Conservation (phyloP, 2,329 filamentous ascomycete species). For the Talaromyces funiculosus region DNA sequence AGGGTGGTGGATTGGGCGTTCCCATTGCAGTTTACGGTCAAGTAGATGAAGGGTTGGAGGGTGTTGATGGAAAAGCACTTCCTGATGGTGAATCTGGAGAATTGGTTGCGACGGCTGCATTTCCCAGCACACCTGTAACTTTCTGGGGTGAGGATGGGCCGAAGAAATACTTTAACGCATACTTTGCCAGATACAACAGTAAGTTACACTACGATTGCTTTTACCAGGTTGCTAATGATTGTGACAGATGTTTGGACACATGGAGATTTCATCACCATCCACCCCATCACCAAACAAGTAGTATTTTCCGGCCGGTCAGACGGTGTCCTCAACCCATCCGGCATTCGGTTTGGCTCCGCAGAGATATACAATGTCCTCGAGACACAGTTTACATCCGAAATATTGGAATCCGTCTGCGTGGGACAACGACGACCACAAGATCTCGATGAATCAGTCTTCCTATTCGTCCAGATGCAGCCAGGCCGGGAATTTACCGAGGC, state of each 20-base stretch:
- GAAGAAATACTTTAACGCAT: conserved; percentile 48
- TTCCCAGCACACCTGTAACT: conserved; percentile 68
- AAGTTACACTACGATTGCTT: not conserved
- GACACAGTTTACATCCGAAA: conserved; percentile 52
- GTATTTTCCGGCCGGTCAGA: conserved; percentile 46
- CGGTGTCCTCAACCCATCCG: conserved; percentile 73
- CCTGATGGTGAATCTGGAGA: conserved; percentile 66
- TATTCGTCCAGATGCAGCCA: conserved; percentile 57
- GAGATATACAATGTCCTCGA: conserved; percentile 71
- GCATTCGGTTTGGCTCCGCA: conserved; percentile 71
- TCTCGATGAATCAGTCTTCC: conserved; percentile 40
- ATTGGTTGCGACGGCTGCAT: conserved; percentile 63
- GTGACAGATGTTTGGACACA: conserved; percentile 65
- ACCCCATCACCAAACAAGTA: conserved; percentile 58
- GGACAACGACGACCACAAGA: conserved; percentile 64
- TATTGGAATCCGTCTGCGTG: conserved; percentile 72
- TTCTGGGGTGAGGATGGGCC: conserved; percentile 54
- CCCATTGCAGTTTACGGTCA: conserved; percentile 57
- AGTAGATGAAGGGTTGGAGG: conserved; percentile 42
- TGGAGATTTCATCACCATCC: conserved; percentile 69
- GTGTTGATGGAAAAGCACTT: conserved; percentile 46
- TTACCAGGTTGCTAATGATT: not conserved
- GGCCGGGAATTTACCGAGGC: conserved; percentile 51
- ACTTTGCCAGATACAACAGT: conserved; percentile 57
- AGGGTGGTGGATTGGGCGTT: conserved; percentile 49